Evolutionary conservation across 148 eudicot species (phyloP).

Genomic region (Nepenthes gracilis): DNA sequence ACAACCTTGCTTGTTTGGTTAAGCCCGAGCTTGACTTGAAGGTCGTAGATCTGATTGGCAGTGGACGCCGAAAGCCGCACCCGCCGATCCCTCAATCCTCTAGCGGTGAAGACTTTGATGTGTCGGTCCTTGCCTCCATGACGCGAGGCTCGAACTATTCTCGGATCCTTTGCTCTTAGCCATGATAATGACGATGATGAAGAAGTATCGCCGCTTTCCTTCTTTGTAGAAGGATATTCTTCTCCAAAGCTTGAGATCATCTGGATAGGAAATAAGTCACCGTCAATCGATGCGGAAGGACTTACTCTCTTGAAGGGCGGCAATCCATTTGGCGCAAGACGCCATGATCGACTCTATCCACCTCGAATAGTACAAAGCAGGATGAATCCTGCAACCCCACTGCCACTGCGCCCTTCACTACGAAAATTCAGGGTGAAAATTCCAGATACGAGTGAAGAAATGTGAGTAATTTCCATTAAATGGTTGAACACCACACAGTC

Average conservation of each 20-base stretch:
- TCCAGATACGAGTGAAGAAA: too few species aligned
- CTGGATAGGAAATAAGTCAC: not conserved
- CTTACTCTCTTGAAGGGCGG: too few species aligned
- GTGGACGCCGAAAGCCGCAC: constrained; percentile 72
- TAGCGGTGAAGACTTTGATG: constrained; percentile 82
- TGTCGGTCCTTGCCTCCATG: constrained; percentile 91
- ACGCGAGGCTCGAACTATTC: constrained; percentile 87
- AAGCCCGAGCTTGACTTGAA: constrained; percentile 71
- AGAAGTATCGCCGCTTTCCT: not conserved
- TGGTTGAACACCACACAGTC: too few species aligned
- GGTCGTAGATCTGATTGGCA: constrained; percentile 84
- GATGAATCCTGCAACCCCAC: too few species aligned
- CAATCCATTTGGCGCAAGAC: too few species aligned
- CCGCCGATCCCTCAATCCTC: constrained; percentile 71
- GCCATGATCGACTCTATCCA: too few species aligned
- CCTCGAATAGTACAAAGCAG: too few species aligned
- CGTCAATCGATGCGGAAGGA: too few species aligned
- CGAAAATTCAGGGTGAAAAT: too few species aligned
- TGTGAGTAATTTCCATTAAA: too few species aligned
- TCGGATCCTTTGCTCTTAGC: constrained; percentile 10
- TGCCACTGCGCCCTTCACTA: too few species aligned
- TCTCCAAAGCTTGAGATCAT: not conserved
- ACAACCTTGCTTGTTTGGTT: constrained; percentile 96
- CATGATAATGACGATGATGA: not conserved
- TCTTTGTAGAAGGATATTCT: not conserved